Evolutionary conservation across 257 asterid species (phyloP), one percentile per base, ranked within the genome.

Genomic region (Primulina tabacum): DNA sequence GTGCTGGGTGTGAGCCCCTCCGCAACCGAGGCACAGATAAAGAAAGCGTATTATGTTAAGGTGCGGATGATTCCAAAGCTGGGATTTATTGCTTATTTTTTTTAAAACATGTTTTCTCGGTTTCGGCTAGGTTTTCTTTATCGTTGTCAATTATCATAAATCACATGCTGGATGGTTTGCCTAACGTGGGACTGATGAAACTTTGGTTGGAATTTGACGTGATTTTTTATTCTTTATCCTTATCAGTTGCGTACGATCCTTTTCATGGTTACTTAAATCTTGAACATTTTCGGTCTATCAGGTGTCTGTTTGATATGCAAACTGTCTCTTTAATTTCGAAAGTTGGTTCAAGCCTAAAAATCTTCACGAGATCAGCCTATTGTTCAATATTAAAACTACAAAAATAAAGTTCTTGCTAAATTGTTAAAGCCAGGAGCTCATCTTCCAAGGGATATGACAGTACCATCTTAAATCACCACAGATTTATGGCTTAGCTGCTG

Each of bases 41-140:
- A 88, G 62, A 88, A 88, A 62, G 95, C 95, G 20, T 88, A 88
- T 81, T 88, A 86, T 78, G 81, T 86, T 21, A 84, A 86, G 90
- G 95, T 88, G 68, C 57, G 75, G 38, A 70, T 40, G 14, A 21
- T 52, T 20, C 21, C 56, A 16, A 4, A 16, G 8, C 56, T 47
- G 56, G 18, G 56, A 47, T 47, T 47, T 47, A 12, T 43, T 43
- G 53, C 0, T 4, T 1, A 35, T 35, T 35, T 35, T 35, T 5
- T 35, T 35, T 6, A 5, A 7, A 1, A 8, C 9, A 10, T 38
- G 16, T 47, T 14, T 47, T 14, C 20, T 47, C 56, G 0, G 20
- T 14, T 47, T 14, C 56, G 18, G 56, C 20, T 50, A 50, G 57
- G 57, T 50, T 50, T 16, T 4, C 21, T 50, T 6, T 50, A 17